Percentiles rank a stretch among this genome's conserved stretches.
Conservation (phyloP, 352 stramenopile species). For the Phytophthora ramorum region DNA sequence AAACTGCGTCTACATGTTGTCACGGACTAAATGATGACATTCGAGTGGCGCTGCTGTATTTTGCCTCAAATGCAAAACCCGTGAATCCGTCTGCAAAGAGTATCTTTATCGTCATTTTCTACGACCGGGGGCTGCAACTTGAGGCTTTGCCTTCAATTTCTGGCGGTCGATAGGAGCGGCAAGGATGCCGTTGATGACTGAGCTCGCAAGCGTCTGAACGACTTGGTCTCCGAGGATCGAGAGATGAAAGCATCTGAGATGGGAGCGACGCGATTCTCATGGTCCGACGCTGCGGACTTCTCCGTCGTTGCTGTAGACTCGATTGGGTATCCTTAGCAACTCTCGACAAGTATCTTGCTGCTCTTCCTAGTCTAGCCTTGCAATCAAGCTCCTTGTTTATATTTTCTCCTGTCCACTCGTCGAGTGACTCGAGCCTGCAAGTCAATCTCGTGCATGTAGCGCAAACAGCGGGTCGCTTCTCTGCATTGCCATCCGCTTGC, state of each 20-base stretch:
- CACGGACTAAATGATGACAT: too few species aligned
- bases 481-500: slow-evolving; percentile 21
- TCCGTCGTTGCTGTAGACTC: too few species aligned
- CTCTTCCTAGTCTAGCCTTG: slow-evolving; percentile 1
- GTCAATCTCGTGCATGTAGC: neutral
- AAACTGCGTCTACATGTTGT: neutral
- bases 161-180: slow-evolving; percentile 13
- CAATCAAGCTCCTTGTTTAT: slow-evolving; percentile 9
- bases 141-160: slow-evolving; percentile 24
- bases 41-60: neutral
- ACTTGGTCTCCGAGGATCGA: slow-evolving; percentile 1
- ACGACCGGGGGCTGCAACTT: slow-evolving; percentile 9
- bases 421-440: neutral
- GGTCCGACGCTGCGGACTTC: slow-evolving; percentile 4
- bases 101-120: neutral
- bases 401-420: slow-evolving; percentile 1
- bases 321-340: neutral
- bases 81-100: neutral
- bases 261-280: neutral
- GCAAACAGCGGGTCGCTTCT: slow-evolving; percentile 18
- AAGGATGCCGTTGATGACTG: slow-evolving; percentile 6
- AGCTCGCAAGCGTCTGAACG: slow-evolving; percentile 16
- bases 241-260: neutral
- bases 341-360: slow-evolving; percentile 12
- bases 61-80: neutral